phyloP scores from a whole-genome alignment of 225 moss, liverwort and hornwort species.

The Physcomitrium patens region DNA sequence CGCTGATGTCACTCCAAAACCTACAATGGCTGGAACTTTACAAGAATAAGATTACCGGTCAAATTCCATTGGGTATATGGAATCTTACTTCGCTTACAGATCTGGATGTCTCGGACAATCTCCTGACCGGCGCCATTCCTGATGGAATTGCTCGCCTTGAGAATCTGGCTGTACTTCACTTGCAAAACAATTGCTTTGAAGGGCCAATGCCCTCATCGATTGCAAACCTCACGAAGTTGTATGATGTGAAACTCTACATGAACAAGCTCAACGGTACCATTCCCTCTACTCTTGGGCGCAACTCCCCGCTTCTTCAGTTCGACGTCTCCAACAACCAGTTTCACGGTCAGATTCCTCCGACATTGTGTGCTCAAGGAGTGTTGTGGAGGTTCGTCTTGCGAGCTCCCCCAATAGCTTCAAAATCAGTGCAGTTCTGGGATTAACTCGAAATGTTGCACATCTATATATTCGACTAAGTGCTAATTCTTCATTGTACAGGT shows the following conservation, averaged over 20 bases:
- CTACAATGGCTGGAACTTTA: conserved; percentile 55
- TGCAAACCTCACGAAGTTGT: conserved; percentile 31
- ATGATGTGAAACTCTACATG: conserved; percentile 59
- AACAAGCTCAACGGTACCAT: conserved; percentile 55
- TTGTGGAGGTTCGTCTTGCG: conserved; percentile 44
- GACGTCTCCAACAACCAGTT: conserved; percentile 57
- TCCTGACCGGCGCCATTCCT: conserved; percentile 45
- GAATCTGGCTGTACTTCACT: conserved; percentile 41
- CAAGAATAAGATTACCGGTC: conserved; percentile 46
- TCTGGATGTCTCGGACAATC: conserved; percentile 55
- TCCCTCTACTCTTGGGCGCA: conserved; percentile 37
- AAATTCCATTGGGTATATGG: conserved; percentile 45
- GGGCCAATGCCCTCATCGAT: conserved; percentile 44
- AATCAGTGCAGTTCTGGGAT: no score
- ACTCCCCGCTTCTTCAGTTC: conserved; percentile 39
- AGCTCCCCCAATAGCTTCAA: no score
- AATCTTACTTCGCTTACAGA: conserved; percentile 47
- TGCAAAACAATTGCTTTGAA: conserved; percentile 49
- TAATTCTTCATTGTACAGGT: conserved; percentile 25
- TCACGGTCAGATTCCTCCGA: conserved; percentile 42
- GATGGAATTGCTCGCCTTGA: conserved; percentile 23
- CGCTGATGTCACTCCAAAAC: conserved; percentile 36
- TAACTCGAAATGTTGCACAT: neutral
- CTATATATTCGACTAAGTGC: neutral
- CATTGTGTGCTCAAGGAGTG: conserved; percentile 37